Percentiles rank a stretch among this genome's conserved stretches.
Conservation (phyloP, 2,329 filamentous ascomycete species). For the Xylogone sp. region DNA sequence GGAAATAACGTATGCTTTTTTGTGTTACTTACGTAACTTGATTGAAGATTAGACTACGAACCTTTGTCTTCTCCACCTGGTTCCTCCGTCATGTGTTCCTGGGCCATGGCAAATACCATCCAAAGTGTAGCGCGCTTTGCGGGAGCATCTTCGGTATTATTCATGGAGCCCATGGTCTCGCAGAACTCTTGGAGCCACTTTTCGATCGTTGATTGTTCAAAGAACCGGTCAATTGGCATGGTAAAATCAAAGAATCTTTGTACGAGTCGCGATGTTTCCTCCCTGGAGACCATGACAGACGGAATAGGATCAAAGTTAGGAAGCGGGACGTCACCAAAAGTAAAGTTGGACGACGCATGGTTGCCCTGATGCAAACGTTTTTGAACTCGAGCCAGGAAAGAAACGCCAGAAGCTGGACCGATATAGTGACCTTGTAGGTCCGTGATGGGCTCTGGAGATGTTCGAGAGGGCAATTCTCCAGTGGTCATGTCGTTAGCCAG, state of each 20-base stretch:
- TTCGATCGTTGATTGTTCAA: slow-evolving; percentile 51
- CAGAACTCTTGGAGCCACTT: slow-evolving; percentile 46
- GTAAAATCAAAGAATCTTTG: slow-evolving; percentile 57
- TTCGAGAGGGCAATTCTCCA: slow-evolving; percentile 22
- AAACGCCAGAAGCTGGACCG: slow-evolving; percentile 42
- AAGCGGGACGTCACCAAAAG: slow-evolving; percentile 32
- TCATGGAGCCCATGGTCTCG: slow-evolving; percentile 37
- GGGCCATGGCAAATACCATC: slow-evolving; percentile 47
- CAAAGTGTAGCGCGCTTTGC: slow-evolving; percentile 38
- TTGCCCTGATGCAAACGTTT: slow-evolving; percentile 38
- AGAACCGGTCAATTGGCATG: slow-evolving; percentile 55
- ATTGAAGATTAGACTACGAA: neutral
- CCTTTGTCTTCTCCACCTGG: slow-evolving; percentile 4
- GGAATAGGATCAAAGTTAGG: slow-evolving; percentile 35
- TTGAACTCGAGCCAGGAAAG: slow-evolving; percentile 47
- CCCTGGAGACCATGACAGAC: slow-evolving; percentile 26
- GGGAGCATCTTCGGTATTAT: slow-evolving; percentile 33
- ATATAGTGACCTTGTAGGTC: slow-evolving; percentile 44
- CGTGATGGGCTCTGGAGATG: slow-evolving; percentile 41
- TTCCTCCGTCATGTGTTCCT: slow-evolving; percentile 29
- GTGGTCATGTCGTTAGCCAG: neutral
- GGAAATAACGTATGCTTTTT: slow-evolving; percentile 21
- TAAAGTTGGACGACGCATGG: slow-evolving; percentile 12
- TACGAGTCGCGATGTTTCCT: slow-evolving; percentile 29
- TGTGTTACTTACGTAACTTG: slow-evolving; percentile 11